These are phyloP conservation scores for Eragrostis nindensis DNA, from an alignment of 176 grass and related monocot species.

Conservation along the genomic window DNA sequence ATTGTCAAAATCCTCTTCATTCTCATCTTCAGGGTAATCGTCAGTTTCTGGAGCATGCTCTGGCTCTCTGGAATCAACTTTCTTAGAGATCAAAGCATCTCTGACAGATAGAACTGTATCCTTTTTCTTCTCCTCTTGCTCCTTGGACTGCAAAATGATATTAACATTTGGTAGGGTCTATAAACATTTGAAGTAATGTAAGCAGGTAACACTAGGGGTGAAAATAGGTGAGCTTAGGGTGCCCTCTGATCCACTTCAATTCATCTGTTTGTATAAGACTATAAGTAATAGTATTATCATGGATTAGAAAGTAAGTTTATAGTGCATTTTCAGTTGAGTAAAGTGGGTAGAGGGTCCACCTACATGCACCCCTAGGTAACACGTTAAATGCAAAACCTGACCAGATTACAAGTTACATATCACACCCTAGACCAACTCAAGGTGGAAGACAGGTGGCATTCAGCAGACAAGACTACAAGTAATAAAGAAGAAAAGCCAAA, in stretches of 20 bases:
- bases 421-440: conserved; percentile 8
- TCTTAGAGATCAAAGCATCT: conserved; percentile 82
- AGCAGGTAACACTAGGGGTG: conserved; percentile 3
- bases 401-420: conserved; percentile 35
- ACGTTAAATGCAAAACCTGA: conserved; percentile 33
- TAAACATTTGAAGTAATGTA: conserved; percentile 29
- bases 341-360: neutral
- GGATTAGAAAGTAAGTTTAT: neutral
- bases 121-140: conserved; percentile 83
- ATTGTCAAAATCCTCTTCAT: conserved; percentile 84
- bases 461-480: neutral
- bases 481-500: conserved; percentile 1
- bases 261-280: neutral
- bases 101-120: conserved; percentile 67
- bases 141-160: conserved; percentile 52
- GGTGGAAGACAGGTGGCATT: neutral
- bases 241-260: neutral
- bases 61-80: conserved; percentile 51
- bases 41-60: conserved; percentile 46
- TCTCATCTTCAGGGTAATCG: conserved; percentile 67
- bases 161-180: conserved; percentile 24
- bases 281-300: neutral
- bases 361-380: neutral
- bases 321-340: neutral
- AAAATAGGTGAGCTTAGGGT: neutral